phyloP scores from a whole-genome alignment of 2,329 filamentous ascomycete genomes.

The Botrytis fragariae region DNA sequence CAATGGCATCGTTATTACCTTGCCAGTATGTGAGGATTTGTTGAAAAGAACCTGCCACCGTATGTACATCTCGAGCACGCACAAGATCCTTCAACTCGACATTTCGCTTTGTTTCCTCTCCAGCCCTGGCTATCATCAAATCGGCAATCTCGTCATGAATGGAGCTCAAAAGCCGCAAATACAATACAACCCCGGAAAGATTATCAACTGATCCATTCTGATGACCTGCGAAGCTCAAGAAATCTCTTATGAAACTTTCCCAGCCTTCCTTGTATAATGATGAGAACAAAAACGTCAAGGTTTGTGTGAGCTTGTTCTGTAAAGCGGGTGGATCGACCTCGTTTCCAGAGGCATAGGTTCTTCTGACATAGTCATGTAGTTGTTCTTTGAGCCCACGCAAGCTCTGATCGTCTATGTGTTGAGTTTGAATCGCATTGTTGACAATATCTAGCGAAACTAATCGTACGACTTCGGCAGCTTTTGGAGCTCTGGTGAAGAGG shows the following conservation, averaged over 20 bases:
- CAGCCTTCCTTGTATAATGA: constrained; percentile 82
- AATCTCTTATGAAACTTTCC: constrained; percentile 88
- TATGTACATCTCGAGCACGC: constrained; percentile 80
- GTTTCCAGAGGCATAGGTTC: constrained; percentile 62
- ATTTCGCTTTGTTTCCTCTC: constrained; percentile 78
- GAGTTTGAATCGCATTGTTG: constrained; percentile 84
- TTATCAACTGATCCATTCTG: constrained; percentile 65
- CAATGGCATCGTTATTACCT: constrained; percentile 65
- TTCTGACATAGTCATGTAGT: constrained; percentile 75
- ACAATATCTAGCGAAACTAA: constrained; percentile 89
- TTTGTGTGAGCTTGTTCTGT: constrained; percentile 97
- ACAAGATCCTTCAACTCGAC: constrained; percentile 89
- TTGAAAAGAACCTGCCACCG: constrained; percentile 87
- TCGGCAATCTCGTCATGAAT: constrained; percentile 98
- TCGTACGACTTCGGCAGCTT: constrained; percentile 77
- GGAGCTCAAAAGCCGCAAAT: constrained; percentile 82
- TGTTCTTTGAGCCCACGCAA: constrained; percentile 76
- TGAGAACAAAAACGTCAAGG: constrained; percentile 89
- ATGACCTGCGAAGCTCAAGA: constrained; percentile 69
- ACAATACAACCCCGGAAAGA: constrained; percentile 73
- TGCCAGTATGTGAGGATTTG: constrained; percentile 75
- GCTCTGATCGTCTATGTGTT: constrained; percentile 69
- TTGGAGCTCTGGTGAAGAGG: constrained; percentile 78
- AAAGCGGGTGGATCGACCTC: constrained; percentile 70
- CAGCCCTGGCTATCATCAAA: constrained; percentile 75